Base-by-base conservation (phyloP, 2,329 filamentous ascomycete species). In the Rhinocladiella mackenziei region DNA sequence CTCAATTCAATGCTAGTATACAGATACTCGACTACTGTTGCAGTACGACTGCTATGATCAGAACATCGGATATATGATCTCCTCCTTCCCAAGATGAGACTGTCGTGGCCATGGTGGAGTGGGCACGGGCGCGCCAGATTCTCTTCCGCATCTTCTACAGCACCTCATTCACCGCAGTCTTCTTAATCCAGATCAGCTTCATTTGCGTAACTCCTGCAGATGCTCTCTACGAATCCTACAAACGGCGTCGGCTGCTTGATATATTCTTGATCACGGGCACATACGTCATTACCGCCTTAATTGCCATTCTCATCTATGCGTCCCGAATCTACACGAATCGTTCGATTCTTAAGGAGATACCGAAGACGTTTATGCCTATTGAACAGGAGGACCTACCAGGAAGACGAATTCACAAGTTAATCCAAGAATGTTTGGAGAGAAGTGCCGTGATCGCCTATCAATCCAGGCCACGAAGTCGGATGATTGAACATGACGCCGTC, bases 291-390 rank as follows among this genome's bases (percentile, higher is more conserved):
- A 88, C 87, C 10, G 71, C 84, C 33, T 50, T 86, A 33, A 68
- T 89, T 40, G 77, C 87, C 31, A 65, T 79, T 32, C 80, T 94
- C 57, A 78, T 96, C 58, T 96, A 94, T 64, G 77, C 82, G 43
- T 79, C 81, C 40, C 77, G 92, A n/a, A 77, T 96, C 14, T 96
- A 91, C 66, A 86, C 91, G 40, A 94, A 87, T 59, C 81, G 86
- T 51, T 84, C 77, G 33, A 81, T 86, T 6, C 75, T 97, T 6
- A 78, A 82, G 13, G 82, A 80, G 3, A 95, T 98, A 47, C 92
- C 92, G 1, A 92, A 91, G 64, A 72, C 79, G 41, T 94, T 86
- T 77, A 78, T 95, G 11, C 89, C 89, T 0, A 75, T 95, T 51
- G 87, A 92, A 56, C 86, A 87, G 62, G 85, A 84, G 53, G 89